Evolutionary conservation across 1,284 basidiomycete species (phyloP), one percentile per base, ranked within the genome.

Genomic region (Stereum hirsutum): DNA sequence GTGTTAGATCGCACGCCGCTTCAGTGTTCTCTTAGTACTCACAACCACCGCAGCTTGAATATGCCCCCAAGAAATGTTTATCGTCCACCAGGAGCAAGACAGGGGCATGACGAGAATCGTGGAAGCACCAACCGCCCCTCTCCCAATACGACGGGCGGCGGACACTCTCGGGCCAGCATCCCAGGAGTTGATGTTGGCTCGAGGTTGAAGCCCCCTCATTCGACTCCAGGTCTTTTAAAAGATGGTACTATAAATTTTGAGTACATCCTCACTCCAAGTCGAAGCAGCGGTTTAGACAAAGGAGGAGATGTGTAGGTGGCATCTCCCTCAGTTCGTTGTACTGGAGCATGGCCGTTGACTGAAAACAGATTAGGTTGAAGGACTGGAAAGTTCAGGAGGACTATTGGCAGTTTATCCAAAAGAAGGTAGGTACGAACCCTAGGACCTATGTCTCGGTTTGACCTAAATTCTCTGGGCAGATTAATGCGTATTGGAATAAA

Each of bases 401-500:
- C 3, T 46, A 46, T 42, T 25, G 35, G 11, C 15, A 11, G 6
- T 42, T 42, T 24, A 23, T 46, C 1, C 33, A 46, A 28, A 27
- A 37, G 14, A 41, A 46, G 30, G 44, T 42, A 30, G n/a, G 28
- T 28, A 6, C 20, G 15, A 30, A 23, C 14, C 7, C 14, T 11
- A 17, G 17, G n/a, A 15, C 1, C 14, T 19, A 37, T 14, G 35
- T 3, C 1, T 15, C 6, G 20, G 17, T 6, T 20, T 15, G 14
- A 12, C 15, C 12, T 15, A 36, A 12, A 36, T 21, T 6, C 12
- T 69, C 49, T 74, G 72, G 69, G 72, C 72, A 49, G 74, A 70
- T 52, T 68, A 66, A 53, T 72, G 71, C 10, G 69, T 75, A 47
- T 51, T 68, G 42, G 58, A 57, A n/a, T 70, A 73, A 73, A 52